A percentile compares a stretch with the other conserved stretches of the same genome.
Evolutionary conservation across 805 yeast species (phyloP).

Genomic region (Nakazawaea pomicola): DNA sequence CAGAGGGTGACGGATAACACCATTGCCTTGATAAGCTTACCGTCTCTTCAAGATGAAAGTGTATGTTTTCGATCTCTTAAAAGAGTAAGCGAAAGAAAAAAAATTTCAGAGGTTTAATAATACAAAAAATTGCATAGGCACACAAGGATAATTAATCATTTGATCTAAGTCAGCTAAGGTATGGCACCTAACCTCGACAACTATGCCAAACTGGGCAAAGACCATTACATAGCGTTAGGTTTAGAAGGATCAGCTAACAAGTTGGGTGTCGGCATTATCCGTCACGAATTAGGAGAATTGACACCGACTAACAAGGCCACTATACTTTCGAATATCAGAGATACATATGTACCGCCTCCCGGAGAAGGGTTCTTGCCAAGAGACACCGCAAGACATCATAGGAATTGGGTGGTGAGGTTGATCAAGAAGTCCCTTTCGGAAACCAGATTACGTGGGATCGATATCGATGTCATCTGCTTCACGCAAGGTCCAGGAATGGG

Average conservation of each 20-base stretch:
- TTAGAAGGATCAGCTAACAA: conserved; percentile 97
- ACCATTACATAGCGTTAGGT: conserved; percentile 72
- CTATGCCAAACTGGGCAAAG: conserved; percentile 33
- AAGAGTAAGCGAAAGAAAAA: too few species aligned
- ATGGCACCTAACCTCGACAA: conserved; percentile 33
- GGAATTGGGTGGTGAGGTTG: conserved; percentile 88
- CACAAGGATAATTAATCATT: too few species aligned
- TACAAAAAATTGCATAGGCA: too few species aligned
- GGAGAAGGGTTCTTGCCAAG: conserved; percentile 97
- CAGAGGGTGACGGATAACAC: too few species aligned
- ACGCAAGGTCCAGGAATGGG: conserved; percentile 99
- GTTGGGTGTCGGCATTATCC: conserved; percentile 88
- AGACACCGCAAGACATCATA: conserved; percentile 94
- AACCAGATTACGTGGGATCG: conserved; percentile 43
- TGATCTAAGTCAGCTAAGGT: too few species aligned
- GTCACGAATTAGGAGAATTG: conserved; percentile 61
- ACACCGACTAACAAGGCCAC: conserved; percentile 58
- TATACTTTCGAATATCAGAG: conserved; percentile 85
- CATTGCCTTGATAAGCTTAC: too few species aligned
- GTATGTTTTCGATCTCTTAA: too few species aligned
- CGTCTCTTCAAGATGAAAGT: too few species aligned
- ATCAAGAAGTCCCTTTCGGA: conserved; percentile 62
- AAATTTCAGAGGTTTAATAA: too few species aligned
- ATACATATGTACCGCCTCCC: conserved; percentile 93
- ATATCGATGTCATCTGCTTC: conserved; percentile 79